Evolutionary conservation across 768 basidiomycete species (phyloP).

Genomic region (Pisolithus albus): DNA sequence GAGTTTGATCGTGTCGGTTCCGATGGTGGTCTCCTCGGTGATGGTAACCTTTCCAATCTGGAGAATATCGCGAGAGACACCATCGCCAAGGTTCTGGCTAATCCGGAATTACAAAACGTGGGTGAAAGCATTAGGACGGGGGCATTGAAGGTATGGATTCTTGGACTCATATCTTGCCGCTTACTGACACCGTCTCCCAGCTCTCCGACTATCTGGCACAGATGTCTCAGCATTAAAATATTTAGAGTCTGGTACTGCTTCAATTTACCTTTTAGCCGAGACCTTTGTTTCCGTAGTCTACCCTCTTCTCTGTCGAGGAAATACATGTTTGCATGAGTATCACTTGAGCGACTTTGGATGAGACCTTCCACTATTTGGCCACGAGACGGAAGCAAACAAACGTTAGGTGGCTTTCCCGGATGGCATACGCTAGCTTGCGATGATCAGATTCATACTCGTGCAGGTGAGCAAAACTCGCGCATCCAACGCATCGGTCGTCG

Average conservation of each 20-base stretch:
- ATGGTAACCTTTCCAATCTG: constrained; percentile 46
- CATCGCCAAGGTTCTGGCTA: constrained; percentile 64
- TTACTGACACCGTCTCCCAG: constrained; percentile 22
- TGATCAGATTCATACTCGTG: constrained; percentile 98
- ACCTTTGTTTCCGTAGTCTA: too few relatives aligned
- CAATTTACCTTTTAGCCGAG: too few relatives aligned
- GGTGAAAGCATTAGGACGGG: constrained; percentile 73
- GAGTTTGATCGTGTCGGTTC: constrained; percentile 34
- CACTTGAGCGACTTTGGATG: too few relatives aligned
- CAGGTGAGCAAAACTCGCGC: constrained; percentile 50
- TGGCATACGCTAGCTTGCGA: constrained; percentile 28
- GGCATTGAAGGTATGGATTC: constrained; percentile 65
- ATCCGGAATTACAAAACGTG: constrained; percentile 83
- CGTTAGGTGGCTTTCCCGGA: not conserved
- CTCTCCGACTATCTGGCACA: constrained; percentile 65
- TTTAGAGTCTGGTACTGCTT: not conserved
- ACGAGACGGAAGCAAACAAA: not conserved
- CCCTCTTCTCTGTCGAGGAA: too few relatives aligned
- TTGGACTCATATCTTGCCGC: not conserved
- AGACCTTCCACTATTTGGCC: not conserved
- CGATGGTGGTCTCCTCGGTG: constrained; percentile 50
- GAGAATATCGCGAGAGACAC: constrained; percentile 71
- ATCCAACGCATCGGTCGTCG: constrained; percentile 1
- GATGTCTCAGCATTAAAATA: constrained; percentile 44
- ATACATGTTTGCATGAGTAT: too few relatives aligned